Evolutionary conservation across 163 green algal species (phyloP).

Genomic region (Trebouxiophyceae sp.): DNA sequence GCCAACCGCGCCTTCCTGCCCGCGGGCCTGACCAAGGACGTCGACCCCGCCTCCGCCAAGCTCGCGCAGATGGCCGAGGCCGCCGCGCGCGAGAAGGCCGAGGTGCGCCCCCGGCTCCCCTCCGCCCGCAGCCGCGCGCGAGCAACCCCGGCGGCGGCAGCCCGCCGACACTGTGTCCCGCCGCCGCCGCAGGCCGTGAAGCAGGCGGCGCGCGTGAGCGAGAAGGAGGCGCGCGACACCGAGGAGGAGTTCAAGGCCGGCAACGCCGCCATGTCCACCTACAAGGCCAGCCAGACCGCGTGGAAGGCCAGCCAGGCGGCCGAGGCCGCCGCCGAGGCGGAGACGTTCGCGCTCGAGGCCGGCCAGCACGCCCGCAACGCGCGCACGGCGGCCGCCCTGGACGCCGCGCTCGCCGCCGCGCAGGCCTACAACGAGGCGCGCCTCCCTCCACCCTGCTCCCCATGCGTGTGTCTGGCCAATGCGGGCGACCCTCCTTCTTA

Average conservation of each 20-base stretch:
- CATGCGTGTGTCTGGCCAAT: too few species aligned
- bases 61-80: neutral
- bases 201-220: neutral
- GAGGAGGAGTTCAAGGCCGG: slow-evolving; percentile 1
- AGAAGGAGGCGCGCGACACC: slow-evolving; percentile 1
- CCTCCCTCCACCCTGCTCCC: too few species aligned
- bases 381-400: slow-evolving; percentile 1
- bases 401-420: slow-evolving; percentile 2
- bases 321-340: slow-evolving; percentile 3
- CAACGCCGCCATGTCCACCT: slow-evolving; percentile 9
- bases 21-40: neutral
- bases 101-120: neutral
- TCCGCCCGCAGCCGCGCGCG: too few species aligned
- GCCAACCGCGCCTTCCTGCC: neutral
- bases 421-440: slow-evolving; percentile 15
- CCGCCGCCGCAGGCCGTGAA: slow-evolving; percentile 9
- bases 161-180: too few species aligned
- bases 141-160: too few species aligned
- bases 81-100: neutral
- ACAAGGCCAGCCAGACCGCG: slow-evolving; percentile 14
- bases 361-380: slow-evolving; percentile 8
- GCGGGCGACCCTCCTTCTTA: too few species aligned
- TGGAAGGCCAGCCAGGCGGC: slow-evolving; percentile 12
- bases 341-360: slow-evolving; percentile 9
- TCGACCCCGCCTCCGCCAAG: neutral